Evolutionary conservation across 176 grass and related monocot genomes (phyloP).

Genomic region (Avena eriantha): DNA sequence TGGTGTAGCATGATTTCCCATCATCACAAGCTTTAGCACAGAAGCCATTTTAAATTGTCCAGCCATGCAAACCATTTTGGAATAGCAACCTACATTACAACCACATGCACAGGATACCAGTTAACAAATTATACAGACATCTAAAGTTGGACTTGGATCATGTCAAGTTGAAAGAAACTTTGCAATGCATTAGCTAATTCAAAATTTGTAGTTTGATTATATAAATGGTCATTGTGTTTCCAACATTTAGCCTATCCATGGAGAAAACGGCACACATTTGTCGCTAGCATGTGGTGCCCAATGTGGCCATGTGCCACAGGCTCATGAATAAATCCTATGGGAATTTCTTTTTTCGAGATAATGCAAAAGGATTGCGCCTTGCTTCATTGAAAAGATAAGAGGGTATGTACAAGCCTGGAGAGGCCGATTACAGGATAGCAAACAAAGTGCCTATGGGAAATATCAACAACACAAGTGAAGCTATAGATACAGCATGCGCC

Average conservation of each 20-base stretch:
- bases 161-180: conserved; percentile 9
- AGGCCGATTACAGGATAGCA: too few species aligned
- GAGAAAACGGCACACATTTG: neutral
- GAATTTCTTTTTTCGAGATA: too few species aligned
- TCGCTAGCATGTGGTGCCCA: neutral
- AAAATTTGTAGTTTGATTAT: conserved; percentile 13
- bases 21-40: conserved; percentile 71
- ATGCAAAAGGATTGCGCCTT: too few species aligned
- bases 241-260: neutral
- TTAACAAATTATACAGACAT: conserved; percentile 23
- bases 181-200: neutral
- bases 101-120: conserved; percentile 26
- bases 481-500: neutral
- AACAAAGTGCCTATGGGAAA: neutral
- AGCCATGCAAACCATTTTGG: conserved; percentile 80
- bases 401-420: too few species aligned
- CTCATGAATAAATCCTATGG: neutral
- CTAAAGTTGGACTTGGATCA: conserved; percentile 14
- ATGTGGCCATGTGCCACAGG: conserved; percentile 34
- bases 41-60: conserved; percentile 79
- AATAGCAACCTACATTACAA: conserved; percentile 54
- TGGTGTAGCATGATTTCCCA: conserved; percentile 61
- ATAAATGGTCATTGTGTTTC: neutral
- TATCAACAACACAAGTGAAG: neutral
- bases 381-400: too few species aligned